These are phyloP conservation scores for Daldinia eschscholtzii DNA, from an alignment of 2,329 filamentous ascomycete genomes.

Conservation along the genomic window DNA sequence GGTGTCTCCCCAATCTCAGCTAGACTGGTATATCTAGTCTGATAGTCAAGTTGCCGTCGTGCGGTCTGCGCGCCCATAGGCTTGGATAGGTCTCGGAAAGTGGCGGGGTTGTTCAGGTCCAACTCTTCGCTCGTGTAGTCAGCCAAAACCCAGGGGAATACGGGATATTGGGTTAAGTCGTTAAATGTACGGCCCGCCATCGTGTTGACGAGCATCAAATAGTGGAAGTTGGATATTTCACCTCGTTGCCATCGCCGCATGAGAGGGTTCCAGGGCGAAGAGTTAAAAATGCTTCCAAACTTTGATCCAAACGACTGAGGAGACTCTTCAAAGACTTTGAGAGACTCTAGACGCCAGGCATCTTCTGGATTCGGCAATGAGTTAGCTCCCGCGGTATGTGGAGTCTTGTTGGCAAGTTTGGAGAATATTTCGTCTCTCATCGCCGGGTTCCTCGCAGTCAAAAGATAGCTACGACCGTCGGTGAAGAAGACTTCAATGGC, in stretches of 20 bases:
- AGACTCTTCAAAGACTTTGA: slow-evolving; percentile 74
- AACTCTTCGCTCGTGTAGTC: slow-evolving; percentile 96
- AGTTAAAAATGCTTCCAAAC: slow-evolving; percentile 92
- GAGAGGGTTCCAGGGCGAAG: slow-evolving; percentile 82
- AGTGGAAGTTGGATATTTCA: slow-evolving; percentile 98
- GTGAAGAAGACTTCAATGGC: slow-evolving; percentile 98
- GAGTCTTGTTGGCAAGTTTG: slow-evolving; percentile 82
- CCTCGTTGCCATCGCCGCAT: slow-evolving; percentile 92
- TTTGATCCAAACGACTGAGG: slow-evolving; percentile 81
- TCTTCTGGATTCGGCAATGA: slow-evolving; percentile 84
- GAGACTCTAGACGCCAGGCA: slow-evolving; percentile 88
- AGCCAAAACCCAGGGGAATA: slow-evolving; percentile 96
- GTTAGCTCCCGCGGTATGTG: slow-evolving; percentile 79
- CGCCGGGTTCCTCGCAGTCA: slow-evolving; percentile 82
- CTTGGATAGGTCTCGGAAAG: slow-evolving; percentile 91
- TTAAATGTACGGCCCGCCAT: slow-evolving; percentile 98
- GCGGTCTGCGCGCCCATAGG: slow-evolving; percentile 94
- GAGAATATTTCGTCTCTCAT: slow-evolving; percentile 84
- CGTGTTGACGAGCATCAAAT: slow-evolving; percentile 98
- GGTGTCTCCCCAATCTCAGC: slow-evolving; percentile 92
- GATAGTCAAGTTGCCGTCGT: slow-evolving; percentile 81
- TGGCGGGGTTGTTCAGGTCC: slow-evolving; percentile 84
- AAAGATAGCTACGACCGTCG: slow-evolving; percentile 92
- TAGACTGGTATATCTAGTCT: slow-evolving; percentile 86
- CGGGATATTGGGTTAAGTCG: slow-evolving; percentile 96